Base-by-base conservation (phyloP, 2,329 filamentous ascomycete genomes). In the Periconia sp. region DNA sequence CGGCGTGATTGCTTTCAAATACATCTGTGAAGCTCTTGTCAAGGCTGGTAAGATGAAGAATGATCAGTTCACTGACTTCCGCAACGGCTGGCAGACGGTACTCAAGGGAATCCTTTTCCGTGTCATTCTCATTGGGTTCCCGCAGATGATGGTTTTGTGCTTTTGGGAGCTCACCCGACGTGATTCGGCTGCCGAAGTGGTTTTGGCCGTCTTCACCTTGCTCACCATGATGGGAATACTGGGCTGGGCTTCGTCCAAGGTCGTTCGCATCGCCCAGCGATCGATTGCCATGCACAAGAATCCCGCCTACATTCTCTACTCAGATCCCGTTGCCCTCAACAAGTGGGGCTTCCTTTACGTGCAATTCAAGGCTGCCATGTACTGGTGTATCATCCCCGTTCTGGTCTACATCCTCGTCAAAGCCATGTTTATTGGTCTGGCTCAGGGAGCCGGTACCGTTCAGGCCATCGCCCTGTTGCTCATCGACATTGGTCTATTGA, bases 311-410 rank as follows among this genome's bases (percentile, higher is more conserved):
- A 96, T 97, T 64, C 86, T 97, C 57, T 97, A 95, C 79, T 96
- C 93, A 2, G 92, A 97, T 67, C 92, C 92, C n/a, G 84, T 91
- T 58, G 88, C 90, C 49, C 84, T 97, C 59, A 96, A 97, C 84
- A 96, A 96, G 77, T 97, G 92, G 93, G 93, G 93, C 19, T 97
- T 97, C 80, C 84, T 97, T 60, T 97, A 97, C 71, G 91, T 97
- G 41, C 92, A 96, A 74, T 97, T 96, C 82, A 90, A 93, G 67
- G 93, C 93, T 40, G 93, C 92, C 2, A 91, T 92, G 40, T 97
- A 96, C 82, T 97, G 95, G 80, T 97, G 93, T 75, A 91, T 97
- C 64, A 84, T 95, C 35, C 91, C 91, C 0, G 77, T 88, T 49
- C 80, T 97, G 52, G 75, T 78, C 49, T 96, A 97, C 74, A 85